phyloP scores from a whole-genome alignment of 371 early-diverging fungal genomes.

The Mucor lusitanicus region DNA sequence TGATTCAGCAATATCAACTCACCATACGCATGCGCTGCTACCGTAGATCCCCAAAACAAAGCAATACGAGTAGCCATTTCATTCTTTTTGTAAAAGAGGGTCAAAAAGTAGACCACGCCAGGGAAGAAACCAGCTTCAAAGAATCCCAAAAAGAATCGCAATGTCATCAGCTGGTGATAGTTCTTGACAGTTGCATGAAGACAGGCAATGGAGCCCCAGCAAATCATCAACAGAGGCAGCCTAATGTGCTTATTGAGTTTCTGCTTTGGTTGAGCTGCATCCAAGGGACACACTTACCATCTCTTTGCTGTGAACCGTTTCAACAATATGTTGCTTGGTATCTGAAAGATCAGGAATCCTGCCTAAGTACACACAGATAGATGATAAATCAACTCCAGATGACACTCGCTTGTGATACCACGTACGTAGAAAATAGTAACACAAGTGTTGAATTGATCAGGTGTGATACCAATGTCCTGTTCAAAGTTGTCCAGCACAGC shows the following conservation, averaged over 20 bases:
- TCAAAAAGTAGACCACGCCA: slow-evolving; percentile 46
- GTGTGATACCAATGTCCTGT: slow-evolving; percentile 46
- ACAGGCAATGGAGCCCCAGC: slow-evolving; percentile 45
- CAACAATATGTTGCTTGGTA: slow-evolving; percentile 49
- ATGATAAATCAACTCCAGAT: background rate
- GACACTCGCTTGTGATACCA: background rate
- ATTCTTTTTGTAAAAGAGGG: slow-evolving; percentile 46
- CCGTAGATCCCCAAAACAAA: slow-evolving; percentile 50
- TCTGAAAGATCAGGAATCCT: slow-evolving; percentile 49
- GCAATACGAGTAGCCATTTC: slow-evolving; percentile 55
- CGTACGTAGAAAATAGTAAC: slow-evolving; percentile 49
- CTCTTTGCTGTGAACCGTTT: slow-evolving; percentile 40
- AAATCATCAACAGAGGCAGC: slow-evolving; percentile 45
- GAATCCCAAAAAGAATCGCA: slow-evolving; percentile 47
- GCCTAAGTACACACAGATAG: slow-evolving; percentile 16
- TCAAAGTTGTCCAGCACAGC: slow-evolving; percentile 55
- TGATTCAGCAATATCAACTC: background rate
- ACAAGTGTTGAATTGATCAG: slow-evolving; percentile 49
- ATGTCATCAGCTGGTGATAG: slow-evolving; percentile 29
- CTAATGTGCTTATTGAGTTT: slow-evolving; percentile 6
- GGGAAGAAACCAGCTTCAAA: slow-evolving; percentile 54
- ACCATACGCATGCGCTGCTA: slow-evolving; percentile 52
- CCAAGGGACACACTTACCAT: slow-evolving; percentile 25
- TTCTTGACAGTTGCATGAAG: slow-evolving; percentile 36
- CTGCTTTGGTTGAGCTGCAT: no score